phyloP scores from a whole-genome alignment of 2,329 filamentous ascomycete species.

The Diaporthe sp. region DNA sequence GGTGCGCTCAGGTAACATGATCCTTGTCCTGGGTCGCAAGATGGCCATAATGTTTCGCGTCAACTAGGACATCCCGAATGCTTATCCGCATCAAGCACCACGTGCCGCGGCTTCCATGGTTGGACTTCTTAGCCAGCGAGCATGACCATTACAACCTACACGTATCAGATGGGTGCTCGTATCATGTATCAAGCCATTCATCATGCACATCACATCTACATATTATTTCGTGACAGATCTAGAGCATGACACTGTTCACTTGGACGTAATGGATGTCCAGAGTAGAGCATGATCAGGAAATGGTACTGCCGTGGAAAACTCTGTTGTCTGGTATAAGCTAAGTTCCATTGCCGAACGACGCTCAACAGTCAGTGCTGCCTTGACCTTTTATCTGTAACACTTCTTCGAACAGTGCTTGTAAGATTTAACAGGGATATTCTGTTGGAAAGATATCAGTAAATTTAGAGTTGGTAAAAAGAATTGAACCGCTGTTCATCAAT shows the following conservation, averaged over 20 bases:
- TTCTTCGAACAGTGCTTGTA: neutral
- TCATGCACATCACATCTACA: neutral
- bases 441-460: neutral
- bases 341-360: neutral
- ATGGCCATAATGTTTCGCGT: neutral
- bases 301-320: neutral
- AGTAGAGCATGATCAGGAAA: neutral
- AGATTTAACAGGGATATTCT: neutral
- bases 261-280: neutral
- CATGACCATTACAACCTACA: neutral
- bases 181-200: neutral
- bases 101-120: neutral
- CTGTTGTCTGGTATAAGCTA: neutral
- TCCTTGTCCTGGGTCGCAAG: neutral
- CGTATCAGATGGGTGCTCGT: neutral
- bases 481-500: neutral
- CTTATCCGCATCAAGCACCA: conserved; percentile 1
- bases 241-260: neutral
- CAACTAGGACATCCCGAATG: conserved; percentile 1
- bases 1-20: neutral
- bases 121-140: neutral
- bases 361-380: neutral
- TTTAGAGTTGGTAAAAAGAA: neutral
- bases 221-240: neutral
- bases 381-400: neutral